Evolutionary conservation across 2,329 filamentous ascomycete species (phyloP), one percentile per base, ranked within the genome.

Genomic region (Botrytis squamosa): DNA sequence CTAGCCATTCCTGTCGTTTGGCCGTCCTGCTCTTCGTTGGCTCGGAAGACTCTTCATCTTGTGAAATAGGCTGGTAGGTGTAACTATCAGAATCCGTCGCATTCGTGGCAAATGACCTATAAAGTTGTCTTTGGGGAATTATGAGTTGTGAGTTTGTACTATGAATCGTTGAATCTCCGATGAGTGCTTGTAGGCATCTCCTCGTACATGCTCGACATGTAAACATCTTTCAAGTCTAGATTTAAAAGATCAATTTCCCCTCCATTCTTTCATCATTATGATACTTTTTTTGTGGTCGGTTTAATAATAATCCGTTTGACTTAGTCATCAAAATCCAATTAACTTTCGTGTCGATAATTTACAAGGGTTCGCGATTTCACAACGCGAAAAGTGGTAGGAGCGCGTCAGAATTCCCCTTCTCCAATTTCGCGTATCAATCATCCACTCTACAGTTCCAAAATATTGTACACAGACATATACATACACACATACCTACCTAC

Each of bases 161-260:
- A 33, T 75, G 55, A 25, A 73, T 29, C 10, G 75, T 40, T 62
- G 76, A 77, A 38, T 77, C 75, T 67, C 80, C 79, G 40, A 79
- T 75, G 59, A 81, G 68, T 44, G 74, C 75, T 42, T 78, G 77
- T 36, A 81, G 59, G 44, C 74, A 80, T n/a, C 75, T 77, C 73
- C 75, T 78, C 70, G 79, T 79, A 64, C 80, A 81, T 36, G 74
- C 74, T 33, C 76, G 74, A 71, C 80, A 81, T 65, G 75, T 76
- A 67, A 80, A 77, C 79, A 81, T 81, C 62, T 64, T 74, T 42
- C n/a, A 18, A 18, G 29, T 16, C 55, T 57, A 22, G 36, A 59
- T 46, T 5, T n/a, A 10, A 33, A 29, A 46, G 29, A 5, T 55
- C 12, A n/a, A 52, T 22, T 33, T 29, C 16, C 59, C 18, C 44